phyloP scores from a whole-genome alignment of 345 rosid genomes.

The Cardamine resedifolia region DNA sequence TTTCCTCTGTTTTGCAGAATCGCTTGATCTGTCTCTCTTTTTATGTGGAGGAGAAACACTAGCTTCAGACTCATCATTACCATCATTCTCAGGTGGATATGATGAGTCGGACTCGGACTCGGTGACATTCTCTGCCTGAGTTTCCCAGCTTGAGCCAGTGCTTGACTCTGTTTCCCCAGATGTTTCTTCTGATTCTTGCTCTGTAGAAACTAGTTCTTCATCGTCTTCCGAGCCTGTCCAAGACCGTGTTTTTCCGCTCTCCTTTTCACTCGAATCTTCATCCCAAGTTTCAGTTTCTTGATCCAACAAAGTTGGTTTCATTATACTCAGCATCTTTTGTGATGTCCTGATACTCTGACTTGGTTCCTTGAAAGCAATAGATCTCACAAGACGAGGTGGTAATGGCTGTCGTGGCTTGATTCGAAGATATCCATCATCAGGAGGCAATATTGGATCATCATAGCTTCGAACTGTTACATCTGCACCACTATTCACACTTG shows the following conservation, averaged over 20 bases:
- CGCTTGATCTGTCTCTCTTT: conserved; percentile 18
- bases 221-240: conserved; percentile 31
- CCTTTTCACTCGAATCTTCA: background rate
- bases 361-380: conserved; percentile 22
- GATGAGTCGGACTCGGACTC: conserved; percentile 27
- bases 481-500: conserved; percentile 2
- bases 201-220: conserved; percentile 16
- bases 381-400: conserved; percentile 19
- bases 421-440: conserved; percentile 9
- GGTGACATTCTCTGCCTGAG: conserved; percentile 34
- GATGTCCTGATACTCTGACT: conserved; percentile 18
- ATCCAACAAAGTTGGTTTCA: conserved; percentile 33
- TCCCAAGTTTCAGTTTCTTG: conserved; percentile 24
- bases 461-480: conserved; percentile 6
- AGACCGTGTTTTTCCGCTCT: conserved; percentile 10
- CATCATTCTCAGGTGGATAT: conserved; percentile 21
- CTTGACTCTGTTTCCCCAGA: background rate
- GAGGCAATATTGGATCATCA: conserved; percentile 1
- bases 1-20: conserved; percentile 19
- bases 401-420: conserved; percentile 11
- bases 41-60: conserved; percentile 23
- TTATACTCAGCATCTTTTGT: conserved; percentile 19
- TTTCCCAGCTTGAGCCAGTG: conserved; percentile 38
- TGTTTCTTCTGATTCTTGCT: conserved; percentile 18
- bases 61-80: background rate